Base-by-base conservation (phyloP, 192 early-diverging fungal species). In the Rhizophagus clarus region DNA sequence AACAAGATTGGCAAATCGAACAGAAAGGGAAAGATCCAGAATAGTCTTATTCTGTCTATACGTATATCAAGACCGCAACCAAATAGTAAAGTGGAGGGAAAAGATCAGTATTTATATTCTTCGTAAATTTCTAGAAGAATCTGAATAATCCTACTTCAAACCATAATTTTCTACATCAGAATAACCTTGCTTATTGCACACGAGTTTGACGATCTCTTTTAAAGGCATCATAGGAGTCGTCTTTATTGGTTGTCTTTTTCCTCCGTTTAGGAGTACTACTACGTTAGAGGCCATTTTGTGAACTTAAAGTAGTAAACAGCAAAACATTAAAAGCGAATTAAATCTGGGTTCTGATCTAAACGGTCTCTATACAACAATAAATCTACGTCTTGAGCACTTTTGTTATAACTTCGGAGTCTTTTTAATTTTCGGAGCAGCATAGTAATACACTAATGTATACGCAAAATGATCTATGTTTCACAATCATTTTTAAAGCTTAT, bases 1-100 rank as follows among this genome's bases (percentile, higher is more conserved):
- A 4, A 94, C 91, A 42, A 97, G 83, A 80, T 95, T 95, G 40
- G 94, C 93, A 84, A 95, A 93, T 45, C 95, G 91, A 22, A 96
- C 86, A 1, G 92, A 87, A 12, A 94, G 85, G 8, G 94, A 89
- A 26, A 93, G 87, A 83, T 95, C 92, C 37, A 97, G 86, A 22
- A 82, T 79, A 61, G 88, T 90, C 77, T 88, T 89, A 56, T 92
- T 90, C 45, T 68, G 79, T 78, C 85, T 86, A 42, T 28, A 10
- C 28, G 11, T 45, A 20, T 34, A 77, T 77, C 10, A 2, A 10
- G 72, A 49, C 83, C 72, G 37, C 83, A 85, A 40, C 28, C 2
- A 56, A 7, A 31, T 17, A 29, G 51, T 37, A 37, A 37, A 37
- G 34, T 37, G 7, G 26, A 74, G 31, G 31, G 29, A 17, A 32